phyloP scores from a whole-genome alignment of 352 stramenopile genomes.

The Pythium phragmitis region DNA sequence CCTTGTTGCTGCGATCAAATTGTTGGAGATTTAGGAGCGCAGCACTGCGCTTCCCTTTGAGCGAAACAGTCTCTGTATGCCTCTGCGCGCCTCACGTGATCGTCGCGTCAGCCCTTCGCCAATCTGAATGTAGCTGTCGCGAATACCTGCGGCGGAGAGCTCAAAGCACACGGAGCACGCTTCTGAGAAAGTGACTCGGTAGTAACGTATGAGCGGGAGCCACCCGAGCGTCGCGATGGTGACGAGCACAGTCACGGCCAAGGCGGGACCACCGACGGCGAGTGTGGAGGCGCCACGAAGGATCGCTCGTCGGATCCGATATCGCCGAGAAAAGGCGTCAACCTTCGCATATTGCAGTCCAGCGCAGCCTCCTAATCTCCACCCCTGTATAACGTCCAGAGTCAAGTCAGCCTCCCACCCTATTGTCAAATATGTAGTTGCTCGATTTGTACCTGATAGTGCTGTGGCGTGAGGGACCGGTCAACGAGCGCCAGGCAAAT shows the following conservation, averaged over 20 bases:
- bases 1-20: too few species aligned
- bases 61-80: background rate
- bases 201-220: background rate
- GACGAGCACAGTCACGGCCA: background rate
- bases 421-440: background rate
- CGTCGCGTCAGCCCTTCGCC: background rate
- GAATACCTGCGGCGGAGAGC: background rate
- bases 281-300: background rate
- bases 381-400: background rate
- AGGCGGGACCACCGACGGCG: background rate
- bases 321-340: background rate
- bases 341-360: conserved; percentile 4
- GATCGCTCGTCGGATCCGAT: background rate
- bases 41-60: background rate
- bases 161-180: background rate
- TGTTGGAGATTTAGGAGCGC: too few species aligned
- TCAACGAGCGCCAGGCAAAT: background rate
- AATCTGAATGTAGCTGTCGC: background rate
- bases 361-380: conserved; percentile 5
- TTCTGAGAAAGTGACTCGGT: too few species aligned
- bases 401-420: background rate
- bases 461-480: background rate
- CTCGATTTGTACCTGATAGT: conserved; percentile 6
- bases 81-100: background rate
- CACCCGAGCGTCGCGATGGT: conserved; percentile 2